A percentile compares a stretch with the other conserved stretches of the same genome.
Evolutionary conservation across 2,329 filamentous ascomycete species (phyloP).

Genomic region (Pseudocercospora fijiensis): DNA sequence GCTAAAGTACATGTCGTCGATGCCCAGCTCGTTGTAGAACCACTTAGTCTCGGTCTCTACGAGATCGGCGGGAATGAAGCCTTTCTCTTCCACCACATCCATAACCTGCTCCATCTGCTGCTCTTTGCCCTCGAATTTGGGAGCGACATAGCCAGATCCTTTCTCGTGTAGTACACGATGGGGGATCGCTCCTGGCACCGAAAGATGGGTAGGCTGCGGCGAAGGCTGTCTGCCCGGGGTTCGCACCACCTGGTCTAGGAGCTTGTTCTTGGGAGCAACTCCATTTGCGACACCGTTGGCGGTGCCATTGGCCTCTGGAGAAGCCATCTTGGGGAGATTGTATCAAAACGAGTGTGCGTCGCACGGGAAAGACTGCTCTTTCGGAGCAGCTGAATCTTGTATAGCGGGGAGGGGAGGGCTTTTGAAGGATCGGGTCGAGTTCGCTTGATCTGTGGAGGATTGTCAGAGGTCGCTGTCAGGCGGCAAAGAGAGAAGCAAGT

Average conservation of each 20-base stretch:
- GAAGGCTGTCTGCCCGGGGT: conserved; percentile 68
- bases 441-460: neutral
- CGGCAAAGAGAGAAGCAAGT: neutral
- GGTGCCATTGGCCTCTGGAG: conserved; percentile 14
- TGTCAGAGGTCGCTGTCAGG: neutral
- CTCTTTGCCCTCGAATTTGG: conserved; percentile 87
- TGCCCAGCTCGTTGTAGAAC: conserved; percentile 98
- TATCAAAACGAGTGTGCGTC: neutral
- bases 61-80: conserved; percentile 81
- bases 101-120: conserved; percentile 91
- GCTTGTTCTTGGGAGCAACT: conserved; percentile 50
- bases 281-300: conserved; percentile 15
- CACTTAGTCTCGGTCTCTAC: conserved; percentile 84
- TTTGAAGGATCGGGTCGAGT: conserved; percentile 6
- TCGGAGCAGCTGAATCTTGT: neutral
- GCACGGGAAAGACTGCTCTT: neutral
- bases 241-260: conserved; percentile 56
- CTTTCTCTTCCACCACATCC: conserved; percentile 72
- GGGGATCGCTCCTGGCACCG: conserved; percentile 59
- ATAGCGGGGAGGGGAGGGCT: neutral
- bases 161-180: conserved; percentile 72
- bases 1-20: conserved; percentile 97
- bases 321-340: conserved; percentile 18
- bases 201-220: conserved; percentile 83
- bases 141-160: conserved; percentile 90